Percentiles rank a stretch among this genome's conserved stretches.
phyloP scores from a whole-genome alignment of 1,284 basidiomycete genomes.

The Malassezia furfur region DNA sequence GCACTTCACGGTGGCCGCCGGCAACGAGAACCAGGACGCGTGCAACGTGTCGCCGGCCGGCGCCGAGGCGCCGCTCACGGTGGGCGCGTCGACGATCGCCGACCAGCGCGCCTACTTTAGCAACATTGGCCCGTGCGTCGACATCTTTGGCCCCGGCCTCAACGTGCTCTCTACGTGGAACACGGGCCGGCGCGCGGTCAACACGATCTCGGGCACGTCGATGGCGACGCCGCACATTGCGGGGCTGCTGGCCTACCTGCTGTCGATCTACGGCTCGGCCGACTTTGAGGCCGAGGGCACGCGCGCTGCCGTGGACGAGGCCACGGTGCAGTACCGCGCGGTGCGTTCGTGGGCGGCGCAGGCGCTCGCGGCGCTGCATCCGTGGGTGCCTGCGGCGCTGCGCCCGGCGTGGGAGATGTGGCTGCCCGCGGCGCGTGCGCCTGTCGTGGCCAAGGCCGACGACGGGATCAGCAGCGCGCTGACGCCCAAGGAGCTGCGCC shows the following conservation, averaged over 20 bases:
- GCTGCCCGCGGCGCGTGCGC: conserved; percentile 9
- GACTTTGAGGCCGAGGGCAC: conserved; percentile 22
- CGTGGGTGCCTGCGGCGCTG: not conserved
- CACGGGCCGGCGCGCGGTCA: conserved; percentile 53
- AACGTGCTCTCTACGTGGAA: conserved; percentile 57
- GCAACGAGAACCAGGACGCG: conserved; percentile 63
- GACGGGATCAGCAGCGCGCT: conserved; percentile 50
- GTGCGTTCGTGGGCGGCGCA: conserved; percentile 1
- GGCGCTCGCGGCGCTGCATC: not conserved
- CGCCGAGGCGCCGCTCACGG: conserved; percentile 62
- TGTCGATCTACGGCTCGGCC: conserved; percentile 55
- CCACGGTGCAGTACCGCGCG: not conserved
- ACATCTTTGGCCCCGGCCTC: conserved; percentile 71
- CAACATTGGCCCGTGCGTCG: conserved; percentile 59
- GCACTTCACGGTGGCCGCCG: conserved; percentile 70
- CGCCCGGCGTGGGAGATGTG: not conserved
- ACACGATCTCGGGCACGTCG: conserved; percentile 61
- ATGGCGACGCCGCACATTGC: conserved; percentile 57
- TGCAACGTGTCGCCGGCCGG: conserved; percentile 71
- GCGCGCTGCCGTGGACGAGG: not conserved
- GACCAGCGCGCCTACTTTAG: conserved; percentile 79
- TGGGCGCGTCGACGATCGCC: conserved; percentile 53
- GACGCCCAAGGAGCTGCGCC: conserved; percentile 61
- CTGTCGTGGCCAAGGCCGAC: conserved; percentile 11
- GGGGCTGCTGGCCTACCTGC: conserved; percentile 52